phyloP scores from a whole-genome alignment of 1,284 basidiomycete species.

The Leccinum pachyderme region DNA sequence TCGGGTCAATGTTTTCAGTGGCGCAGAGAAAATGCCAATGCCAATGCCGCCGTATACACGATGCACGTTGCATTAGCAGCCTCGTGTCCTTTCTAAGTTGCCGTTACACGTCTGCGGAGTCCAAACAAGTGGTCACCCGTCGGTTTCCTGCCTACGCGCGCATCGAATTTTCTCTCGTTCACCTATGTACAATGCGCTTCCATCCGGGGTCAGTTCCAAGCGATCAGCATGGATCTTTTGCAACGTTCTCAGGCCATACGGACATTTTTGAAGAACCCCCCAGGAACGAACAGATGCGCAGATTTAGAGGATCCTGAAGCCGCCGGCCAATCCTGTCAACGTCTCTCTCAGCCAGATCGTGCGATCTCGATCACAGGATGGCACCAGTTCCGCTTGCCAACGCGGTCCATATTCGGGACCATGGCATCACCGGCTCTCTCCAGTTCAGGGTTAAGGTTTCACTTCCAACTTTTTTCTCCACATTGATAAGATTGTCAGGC shows the following conservation, averaged over 20 bases:
- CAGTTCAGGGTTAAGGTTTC: conserved; percentile 18
- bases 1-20: conserved; percentile 2
- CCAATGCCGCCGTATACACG: conserved; percentile 12
- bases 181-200: neutral
- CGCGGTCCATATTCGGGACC: neutral
- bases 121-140: conserved; percentile 12
- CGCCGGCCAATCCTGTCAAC: conserved; percentile 18
- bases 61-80: conserved; percentile 18
- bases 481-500: conserved; percentile 1
- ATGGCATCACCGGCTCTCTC: conserved; percentile 13
- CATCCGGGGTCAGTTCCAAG: conserved; percentile 7
- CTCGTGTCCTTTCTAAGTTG: conserved; percentile 18
- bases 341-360: conserved; percentile 18
- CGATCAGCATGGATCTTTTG: conserved; percentile 14
- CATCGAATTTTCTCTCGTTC: conserved; percentile 1
- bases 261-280: conserved; percentile 7
- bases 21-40: conserved; percentile 12
- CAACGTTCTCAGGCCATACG: conserved; percentile 16
- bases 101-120: conserved; percentile 25
- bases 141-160: neutral
- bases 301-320: conserved; percentile 9
- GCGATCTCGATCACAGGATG: conserved; percentile 22
- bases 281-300: conserved; percentile 12
- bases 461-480: conserved; percentile 2
- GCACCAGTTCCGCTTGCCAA: conserved; percentile 7